A percentile compares a stretch with the other conserved stretches of the same genome.
phyloP scores from a whole-genome alignment of 495 filamentous ascomycete genomes.

The Penicillium pancosmium region DNA sequence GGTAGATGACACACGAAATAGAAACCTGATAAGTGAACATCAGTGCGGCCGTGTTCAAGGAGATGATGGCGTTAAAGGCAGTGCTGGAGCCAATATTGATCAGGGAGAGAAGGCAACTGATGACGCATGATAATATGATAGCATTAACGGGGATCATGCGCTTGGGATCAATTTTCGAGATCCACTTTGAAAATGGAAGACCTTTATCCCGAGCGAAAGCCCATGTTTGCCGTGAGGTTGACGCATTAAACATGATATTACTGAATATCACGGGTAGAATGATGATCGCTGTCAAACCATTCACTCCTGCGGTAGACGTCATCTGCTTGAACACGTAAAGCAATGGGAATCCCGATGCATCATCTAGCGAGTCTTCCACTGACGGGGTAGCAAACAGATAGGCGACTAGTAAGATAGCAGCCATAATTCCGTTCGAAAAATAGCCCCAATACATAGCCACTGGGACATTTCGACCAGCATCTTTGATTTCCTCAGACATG shows the following conservation, averaged over 20 bases:
- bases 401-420: slow-evolving; percentile 40
- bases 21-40: slow-evolving; percentile 39
- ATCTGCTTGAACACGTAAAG: slow-evolving; percentile 30
- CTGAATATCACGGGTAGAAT: slow-evolving; percentile 36
- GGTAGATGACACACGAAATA: slow-evolving; percentile 39
- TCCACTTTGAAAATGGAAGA: slow-evolving; percentile 34
- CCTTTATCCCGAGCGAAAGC: slow-evolving; percentile 50
- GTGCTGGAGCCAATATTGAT: slow-evolving; percentile 41
- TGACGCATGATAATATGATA: slow-evolving; percentile 22
- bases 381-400: slow-evolving; percentile 41
- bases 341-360: slow-evolving; percentile 30
- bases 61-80: slow-evolving; percentile 50
- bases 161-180: slow-evolving; percentile 33
- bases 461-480: slow-evolving; percentile 41
- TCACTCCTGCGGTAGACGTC: slow-evolving; percentile 22
- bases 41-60: slow-evolving; percentile 40
- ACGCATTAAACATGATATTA: slow-evolving; percentile 35
- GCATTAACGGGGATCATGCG: slow-evolving; percentile 53
- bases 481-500: slow-evolving; percentile 48
- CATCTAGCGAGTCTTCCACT: slow-evolving; percentile 31
- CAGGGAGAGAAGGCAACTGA: slow-evolving; percentile 25
- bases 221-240: slow-evolving; percentile 39
- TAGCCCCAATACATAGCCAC: slow-evolving; percentile 43
- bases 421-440: slow-evolving; percentile 38
- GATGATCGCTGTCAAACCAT: slow-evolving; percentile 32